These are phyloP conservation scores for Podospora tetraspora DNA, from an alignment of 495 filamentous ascomycete genomes.

Conservation along the genomic window DNA sequence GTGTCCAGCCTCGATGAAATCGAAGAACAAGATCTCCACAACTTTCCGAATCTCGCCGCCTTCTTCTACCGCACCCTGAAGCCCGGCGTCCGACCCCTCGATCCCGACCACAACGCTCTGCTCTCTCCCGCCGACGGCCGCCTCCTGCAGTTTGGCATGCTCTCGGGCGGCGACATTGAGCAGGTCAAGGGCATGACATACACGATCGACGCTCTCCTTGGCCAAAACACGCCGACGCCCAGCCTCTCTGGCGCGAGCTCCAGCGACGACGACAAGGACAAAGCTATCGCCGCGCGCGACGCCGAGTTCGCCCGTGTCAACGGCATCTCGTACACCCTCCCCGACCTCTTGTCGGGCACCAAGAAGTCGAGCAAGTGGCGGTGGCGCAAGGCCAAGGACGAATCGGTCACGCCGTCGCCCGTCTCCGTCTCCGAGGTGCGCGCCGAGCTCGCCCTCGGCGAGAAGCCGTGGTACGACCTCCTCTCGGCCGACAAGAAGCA, in stretches of 20 bases:
- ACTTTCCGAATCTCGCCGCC: slow-evolving; percentile 85
- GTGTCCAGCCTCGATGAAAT: slow-evolving; percentile 67
- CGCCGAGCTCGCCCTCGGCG: slow-evolving; percentile 72
- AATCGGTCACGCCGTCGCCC: slow-evolving; percentile 51
- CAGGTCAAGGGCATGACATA: slow-evolving; percentile 99
- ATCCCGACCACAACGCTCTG: slow-evolving; percentile 70
- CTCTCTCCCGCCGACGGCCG: slow-evolving; percentile 85
- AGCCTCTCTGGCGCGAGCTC: slow-evolving; percentile 33
- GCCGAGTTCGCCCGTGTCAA: slow-evolving; percentile 95
- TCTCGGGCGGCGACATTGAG: slow-evolving; percentile 91
- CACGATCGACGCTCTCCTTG: slow-evolving; percentile 85
- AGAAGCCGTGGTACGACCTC: slow-evolving; percentile 73
- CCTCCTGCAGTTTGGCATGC: slow-evolving; percentile 85
- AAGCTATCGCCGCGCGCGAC: slow-evolving; percentile 65
- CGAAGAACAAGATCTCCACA: slow-evolving; percentile 77
- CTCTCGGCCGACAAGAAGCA: slow-evolving; percentile 51
- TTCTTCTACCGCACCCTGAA: slow-evolving; percentile 97
- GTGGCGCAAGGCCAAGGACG: slow-evolving; percentile 35
- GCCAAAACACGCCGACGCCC: slow-evolving; percentile 50
- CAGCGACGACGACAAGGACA: slow-evolving; percentile 35
- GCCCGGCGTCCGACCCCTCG: slow-evolving; percentile 80
- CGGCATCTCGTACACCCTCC: slow-evolving; percentile 93
- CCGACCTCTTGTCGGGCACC: slow-evolving; percentile 77
- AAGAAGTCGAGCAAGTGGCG: slow-evolving; percentile 27
- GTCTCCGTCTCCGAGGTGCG: slow-evolving; percentile 73